Evolutionary conservation across 768 basidiomycete genomes (phyloP), one percentile per base, ranked within the genome.

Genomic region (Lentinula detonsa): DNA sequence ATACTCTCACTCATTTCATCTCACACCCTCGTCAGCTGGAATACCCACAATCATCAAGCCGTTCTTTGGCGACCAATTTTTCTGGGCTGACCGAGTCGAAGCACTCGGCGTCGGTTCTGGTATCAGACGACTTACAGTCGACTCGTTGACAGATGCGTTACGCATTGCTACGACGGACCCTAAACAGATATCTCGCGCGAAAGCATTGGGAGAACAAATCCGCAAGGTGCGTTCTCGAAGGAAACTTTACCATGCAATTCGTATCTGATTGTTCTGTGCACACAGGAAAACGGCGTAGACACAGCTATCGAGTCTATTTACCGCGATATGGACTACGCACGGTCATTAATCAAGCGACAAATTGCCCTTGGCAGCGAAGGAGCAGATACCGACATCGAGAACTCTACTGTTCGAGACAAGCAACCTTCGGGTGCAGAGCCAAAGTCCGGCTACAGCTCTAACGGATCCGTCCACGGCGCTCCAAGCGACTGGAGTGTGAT

Each of bases 31-130:
- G 8, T 48, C 21, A 91, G 93, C 93, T 62, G 94, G 93, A 7
- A 90, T 94, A 57, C 96, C 97, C 1, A 98, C 95, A 1, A 90
- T 99, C 67, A 93, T 98, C 70, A 88, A 87, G 64, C 96, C 97
- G 0, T 99, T 98, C 82, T 99, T 98, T 67, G 96, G 97, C 2
- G 95, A 98, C 71, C 95, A 98, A 68, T 93, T 90, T 71, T 96
- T 98, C 75, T 98, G 94, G 94, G 93, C 93, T 3, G 93, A 99
- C 72, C 88, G 96, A 33, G 93, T 98, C n/a, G 94, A 97, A 72
- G 93, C 95, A 2, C 81, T 99, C 45, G 95, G 95, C 40, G 85
- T 98, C 53, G 97, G 96, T 49, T 81, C 87, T 34, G 85, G 89
- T 56, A 87, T 99, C 55, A 85, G 91, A 66, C 96, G 95, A 72